Evolutionary conservation across 169 alveolate genomes (phyloP), one percentile per base, ranked within the genome.

Genomic region (Plasmodium blacklocki): DNA sequence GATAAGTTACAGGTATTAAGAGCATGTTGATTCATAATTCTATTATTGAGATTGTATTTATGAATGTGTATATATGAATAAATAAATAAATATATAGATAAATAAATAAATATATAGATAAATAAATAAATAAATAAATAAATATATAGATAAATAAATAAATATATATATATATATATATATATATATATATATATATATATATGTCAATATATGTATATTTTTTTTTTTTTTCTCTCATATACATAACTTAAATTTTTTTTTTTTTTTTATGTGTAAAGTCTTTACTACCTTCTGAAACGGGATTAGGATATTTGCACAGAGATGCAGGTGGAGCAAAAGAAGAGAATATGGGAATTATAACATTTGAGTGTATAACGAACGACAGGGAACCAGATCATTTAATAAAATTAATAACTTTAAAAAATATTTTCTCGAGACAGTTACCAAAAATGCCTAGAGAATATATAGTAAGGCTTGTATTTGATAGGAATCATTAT

Each of bases 391-490:
- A 93, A 67, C 98, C 98, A 15, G 97, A 95, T 52, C 97, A 96
- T 70, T 78, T 97, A 87, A 95, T 94, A 58, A 94, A 95, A 62
- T 93, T 98, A 29, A 96, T 98, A 32, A 97, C 99, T 14, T 94
- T 98, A 21, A 98, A 98, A 92, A 97, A 97, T 76, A 98, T 98
- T 15, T 97, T 98, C 73, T 97, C 99, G 14, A 97, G 99, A 43
- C 99, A 98, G 88, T 95, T 98, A 19, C 99, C 99, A 6, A 97
- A 98, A 92, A 98, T 98, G 99, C 99, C 99, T 43, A 94, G 99
- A 83, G 99, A 98, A 87, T 98, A 98, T 94, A 98, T 98, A 32
- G 99, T 97, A 7, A 95, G 99, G 67, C 95, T 98, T 19, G 99
- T 98, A 18, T 96, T 98, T 87, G 99, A 98, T 92, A 88, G 99